Conservation (phyloP, 2,329 filamentous ascomycete species). For the Cladosporium sp. region DNA sequence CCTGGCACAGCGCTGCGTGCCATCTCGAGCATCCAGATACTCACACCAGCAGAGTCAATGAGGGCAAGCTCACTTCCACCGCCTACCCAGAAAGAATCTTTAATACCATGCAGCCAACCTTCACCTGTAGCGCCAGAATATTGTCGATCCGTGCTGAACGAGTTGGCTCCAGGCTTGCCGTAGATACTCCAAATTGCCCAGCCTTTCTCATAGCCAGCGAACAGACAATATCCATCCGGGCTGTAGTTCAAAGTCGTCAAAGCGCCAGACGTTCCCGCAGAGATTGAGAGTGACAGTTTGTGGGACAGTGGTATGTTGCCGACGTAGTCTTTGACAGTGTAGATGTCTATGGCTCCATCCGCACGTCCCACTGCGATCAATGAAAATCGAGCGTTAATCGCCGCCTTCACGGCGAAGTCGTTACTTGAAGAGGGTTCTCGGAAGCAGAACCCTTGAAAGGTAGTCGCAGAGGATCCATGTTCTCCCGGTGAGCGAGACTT, state of each 20-base stretch:
- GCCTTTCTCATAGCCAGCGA: constrained; percentile 85
- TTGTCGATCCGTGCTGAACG: constrained; percentile 65
- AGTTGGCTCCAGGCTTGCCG: constrained; percentile 80
- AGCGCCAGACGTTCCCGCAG: constrained; percentile 60
- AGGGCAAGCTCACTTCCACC: constrained; percentile 83
- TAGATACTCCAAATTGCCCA: constrained; percentile 99
- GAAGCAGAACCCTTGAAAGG: constrained; percentile 90
- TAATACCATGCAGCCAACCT: constrained; percentile 75
- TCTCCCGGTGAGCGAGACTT: constrained; percentile 39
- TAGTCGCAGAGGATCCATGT: constrained; percentile 41
- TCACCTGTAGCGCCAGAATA: constrained; percentile 67
- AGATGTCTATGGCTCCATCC: constrained; percentile 79
- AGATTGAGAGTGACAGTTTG: constrained; percentile 64
- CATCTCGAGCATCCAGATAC: constrained; percentile 84
- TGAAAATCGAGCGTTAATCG: constrained; percentile 93
- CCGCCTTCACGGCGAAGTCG: constrained; percentile 64
- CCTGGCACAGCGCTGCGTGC: constrained; percentile 88
- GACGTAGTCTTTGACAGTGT: constrained; percentile 85
- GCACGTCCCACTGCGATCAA: constrained; percentile 80
- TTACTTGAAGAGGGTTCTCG: constrained; percentile 62
- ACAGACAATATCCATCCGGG: constrained; percentile 92
- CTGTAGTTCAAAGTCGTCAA: constrained; percentile 79
- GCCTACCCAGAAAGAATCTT: constrained; percentile 77
- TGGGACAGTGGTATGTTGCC: constrained; percentile 90
- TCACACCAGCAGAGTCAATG: constrained; percentile 61